These are phyloP conservation scores for Drechmeria coniospora DNA, from an alignment of 2,329 filamentous ascomycete species.

Conservation along the genomic window DNA sequence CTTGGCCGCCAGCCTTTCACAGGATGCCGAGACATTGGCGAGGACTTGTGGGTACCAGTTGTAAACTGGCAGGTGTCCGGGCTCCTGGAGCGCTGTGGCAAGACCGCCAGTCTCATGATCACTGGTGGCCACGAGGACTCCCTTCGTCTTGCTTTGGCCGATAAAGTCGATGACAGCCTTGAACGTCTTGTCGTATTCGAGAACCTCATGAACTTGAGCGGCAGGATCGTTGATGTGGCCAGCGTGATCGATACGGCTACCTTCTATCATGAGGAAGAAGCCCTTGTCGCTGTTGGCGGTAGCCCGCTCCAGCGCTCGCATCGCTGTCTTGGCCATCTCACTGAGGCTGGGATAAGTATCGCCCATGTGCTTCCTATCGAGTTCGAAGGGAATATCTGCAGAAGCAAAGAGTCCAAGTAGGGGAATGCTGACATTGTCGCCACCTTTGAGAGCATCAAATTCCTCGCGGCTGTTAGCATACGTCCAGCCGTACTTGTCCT, in stretches of 20 bases:
- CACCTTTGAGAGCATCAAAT: slow-evolving; percentile 60
- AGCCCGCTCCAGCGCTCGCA: slow-evolving; percentile 64
- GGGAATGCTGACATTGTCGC: slow-evolving; percentile 57
- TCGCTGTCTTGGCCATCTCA: slow-evolving; percentile 77
- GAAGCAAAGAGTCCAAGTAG: slow-evolving; percentile 73
- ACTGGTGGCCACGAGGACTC: slow-evolving; percentile 74
- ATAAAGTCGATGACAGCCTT: slow-evolving; percentile 73
- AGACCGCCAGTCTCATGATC: slow-evolving; percentile 95
- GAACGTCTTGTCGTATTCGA: slow-evolving; percentile 89
- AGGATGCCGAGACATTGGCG: slow-evolving; percentile 59
- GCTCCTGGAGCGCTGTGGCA: slow-evolving; percentile 55
- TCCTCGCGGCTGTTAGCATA: slow-evolving; percentile 58
- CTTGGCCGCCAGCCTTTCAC: slow-evolving; percentile 51
- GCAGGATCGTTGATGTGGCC: slow-evolving; percentile 75
- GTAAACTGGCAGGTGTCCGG: slow-evolving; percentile 38
- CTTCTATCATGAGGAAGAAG: slow-evolving; percentile 98
- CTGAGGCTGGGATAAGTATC: slow-evolving; percentile 76
- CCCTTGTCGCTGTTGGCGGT: slow-evolving; percentile 76
- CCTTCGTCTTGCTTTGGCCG: slow-evolving; percentile 53
- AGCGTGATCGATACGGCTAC: slow-evolving; percentile 88
- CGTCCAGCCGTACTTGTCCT: slow-evolving; percentile 61
- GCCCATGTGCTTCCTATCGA: slow-evolving; percentile 68
- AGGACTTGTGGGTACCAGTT: slow-evolving; percentile 74
- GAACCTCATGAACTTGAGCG: slow-evolving; percentile 75
- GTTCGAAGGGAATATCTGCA: slow-evolving; percentile 78